Evolutionary conservation across 1,284 basidiomycete genomes (phyloP).

Genomic region (Boletus semigastroideus): DNA sequence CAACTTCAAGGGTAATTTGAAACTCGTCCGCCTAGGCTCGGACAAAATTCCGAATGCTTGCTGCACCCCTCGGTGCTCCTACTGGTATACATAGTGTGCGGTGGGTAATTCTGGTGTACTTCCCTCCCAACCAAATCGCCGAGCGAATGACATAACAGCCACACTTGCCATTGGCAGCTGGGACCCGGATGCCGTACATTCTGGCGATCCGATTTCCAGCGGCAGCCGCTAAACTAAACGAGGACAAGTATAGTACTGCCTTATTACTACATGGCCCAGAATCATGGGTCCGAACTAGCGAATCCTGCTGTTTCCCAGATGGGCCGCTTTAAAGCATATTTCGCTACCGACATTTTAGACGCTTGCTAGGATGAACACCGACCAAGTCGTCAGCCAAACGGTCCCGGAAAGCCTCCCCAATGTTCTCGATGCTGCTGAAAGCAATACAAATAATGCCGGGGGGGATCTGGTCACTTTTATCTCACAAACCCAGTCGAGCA

Average conservation of each 20-base stretch:
- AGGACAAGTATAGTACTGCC: neutral
- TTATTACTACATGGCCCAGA: conserved; percentile 14
- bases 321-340: no score
- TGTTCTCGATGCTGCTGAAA: neutral
- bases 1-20: no score
- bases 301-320: neutral
- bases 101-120: neutral
- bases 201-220: neutral
- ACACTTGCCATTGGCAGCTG: no score
- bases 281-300: conserved; percentile 9
- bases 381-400: conserved; percentile 1
- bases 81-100: no score
- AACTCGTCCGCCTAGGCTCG: no score
- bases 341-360: neutral
- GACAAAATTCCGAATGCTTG: no score
- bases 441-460: neutral
- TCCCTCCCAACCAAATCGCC: neutral
- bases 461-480: neutral
- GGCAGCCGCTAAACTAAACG: neutral
- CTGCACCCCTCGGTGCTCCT: no score
- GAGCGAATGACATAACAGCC: neutral
- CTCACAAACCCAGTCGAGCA: neutral
- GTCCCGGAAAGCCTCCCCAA: neutral
- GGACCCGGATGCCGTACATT: conserved; percentile 15
- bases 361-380: conserved; percentile 3